Conservation (phyloP, 2,329 filamentous ascomycete genomes). For the Setomelanomma holmii region DNA sequence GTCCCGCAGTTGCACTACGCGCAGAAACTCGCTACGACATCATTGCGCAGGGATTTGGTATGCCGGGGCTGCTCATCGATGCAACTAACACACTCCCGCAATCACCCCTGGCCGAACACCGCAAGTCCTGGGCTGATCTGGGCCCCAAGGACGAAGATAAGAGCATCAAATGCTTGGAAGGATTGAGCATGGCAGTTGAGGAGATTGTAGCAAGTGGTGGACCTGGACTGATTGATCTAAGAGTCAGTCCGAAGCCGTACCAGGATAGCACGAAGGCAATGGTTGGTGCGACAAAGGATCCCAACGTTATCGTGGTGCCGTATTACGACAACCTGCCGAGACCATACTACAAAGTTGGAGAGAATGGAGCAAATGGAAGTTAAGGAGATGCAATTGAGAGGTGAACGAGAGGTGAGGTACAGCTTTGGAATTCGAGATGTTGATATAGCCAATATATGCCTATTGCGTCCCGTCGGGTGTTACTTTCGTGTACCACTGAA, state of each 20-base stretch:
- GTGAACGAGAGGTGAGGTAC: neutral
- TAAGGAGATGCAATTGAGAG: neutral
- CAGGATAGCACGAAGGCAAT: conserved; percentile 49
- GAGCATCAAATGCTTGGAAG: conserved; percentile 29
- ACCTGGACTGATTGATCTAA: conserved; percentile 50
- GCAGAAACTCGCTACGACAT: conserved; percentile 49
- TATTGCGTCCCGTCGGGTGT: conserved; percentile 4
- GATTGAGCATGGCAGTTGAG: conserved; percentile 35
- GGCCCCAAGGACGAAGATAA: conserved; percentile 16
- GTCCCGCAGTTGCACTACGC: conserved; percentile 42
- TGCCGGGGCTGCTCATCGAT: conserved; percentile 24
- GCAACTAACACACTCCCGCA: conserved; percentile 8
- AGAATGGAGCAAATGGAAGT: neutral
- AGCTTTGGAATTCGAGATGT: neutral
- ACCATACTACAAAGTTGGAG: conserved; percentile 30
- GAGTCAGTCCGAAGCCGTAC: conserved; percentile 42
- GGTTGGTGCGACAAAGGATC: conserved; percentile 53
- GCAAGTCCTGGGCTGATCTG: conserved; percentile 18
- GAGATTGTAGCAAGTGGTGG: conserved; percentile 36
- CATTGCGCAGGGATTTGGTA: conserved; percentile 52
- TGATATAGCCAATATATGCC: neutral
- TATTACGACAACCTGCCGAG: conserved; percentile 58
- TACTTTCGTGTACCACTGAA: conserved; percentile 1
- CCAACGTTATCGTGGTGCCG: conserved; percentile 55
- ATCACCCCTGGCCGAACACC: neutral